These are phyloP conservation scores for Ogataea degrootiae DNA, from an alignment of 805 yeast genomes.

Conservation along the genomic window DNA sequence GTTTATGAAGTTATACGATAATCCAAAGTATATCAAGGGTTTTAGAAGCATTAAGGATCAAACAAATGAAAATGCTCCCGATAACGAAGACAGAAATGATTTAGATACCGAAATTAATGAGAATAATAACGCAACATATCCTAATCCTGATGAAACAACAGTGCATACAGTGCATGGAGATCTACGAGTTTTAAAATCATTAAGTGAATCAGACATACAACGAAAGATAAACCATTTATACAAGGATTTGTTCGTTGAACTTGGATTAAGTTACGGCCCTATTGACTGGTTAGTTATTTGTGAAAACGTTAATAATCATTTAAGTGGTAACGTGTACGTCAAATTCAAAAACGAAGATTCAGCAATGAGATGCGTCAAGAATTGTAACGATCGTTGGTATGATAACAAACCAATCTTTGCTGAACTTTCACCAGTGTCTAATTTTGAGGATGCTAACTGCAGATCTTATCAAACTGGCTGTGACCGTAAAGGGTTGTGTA, in stretches of 20 bases:
- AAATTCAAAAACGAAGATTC: slow-evolving; percentile 49
- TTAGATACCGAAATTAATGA: background rate
- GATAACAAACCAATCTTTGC: slow-evolving; percentile 72
- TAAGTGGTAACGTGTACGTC: slow-evolving; percentile 82
- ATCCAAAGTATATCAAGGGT: slow-evolving; percentile 42
- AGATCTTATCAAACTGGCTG: slow-evolving; percentile 58
- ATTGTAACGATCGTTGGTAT: slow-evolving; percentile 78
- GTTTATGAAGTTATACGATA: slow-evolving; percentile 59
- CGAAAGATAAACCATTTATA: slow-evolving; percentile 55
- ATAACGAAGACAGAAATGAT: too few relatives aligned
- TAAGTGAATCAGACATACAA: slow-evolving; percentile 33
- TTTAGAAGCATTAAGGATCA: slow-evolving; percentile 30
- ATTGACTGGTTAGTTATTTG: slow-evolving; percentile 67
- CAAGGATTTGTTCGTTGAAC: slow-evolving; percentile 69
- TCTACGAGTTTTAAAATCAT: background rate
- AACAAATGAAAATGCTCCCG: too few relatives aligned
- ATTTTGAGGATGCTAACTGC: slow-evolving; percentile 70
- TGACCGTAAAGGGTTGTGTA: slow-evolving; percentile 78
- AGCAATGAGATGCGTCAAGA: slow-evolving; percentile 57
- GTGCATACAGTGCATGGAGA: background rate
- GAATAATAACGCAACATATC: background rate
- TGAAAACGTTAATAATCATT: slow-evolving; percentile 76
- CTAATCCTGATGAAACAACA: background rate
- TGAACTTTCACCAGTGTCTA: slow-evolving; percentile 71
- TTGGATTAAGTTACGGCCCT: slow-evolving; percentile 39